Evolutionary conservation across 257 asterid genomes (phyloP).

Genomic region (Solanum piurae): DNA sequence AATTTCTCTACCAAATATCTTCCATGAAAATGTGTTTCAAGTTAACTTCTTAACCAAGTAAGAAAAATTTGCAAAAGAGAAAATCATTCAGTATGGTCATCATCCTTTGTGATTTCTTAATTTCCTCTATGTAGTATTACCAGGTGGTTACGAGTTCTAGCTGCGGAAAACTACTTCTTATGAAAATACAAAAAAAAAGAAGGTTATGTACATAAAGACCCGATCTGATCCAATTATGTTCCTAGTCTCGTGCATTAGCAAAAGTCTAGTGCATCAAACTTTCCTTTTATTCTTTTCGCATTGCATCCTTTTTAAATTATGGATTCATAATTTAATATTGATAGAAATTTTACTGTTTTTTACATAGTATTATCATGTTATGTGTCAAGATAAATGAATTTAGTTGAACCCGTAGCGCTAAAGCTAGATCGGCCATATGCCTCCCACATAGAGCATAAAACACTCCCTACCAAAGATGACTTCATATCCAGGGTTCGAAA

Average conservation of each 20-base stretch:
- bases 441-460: neutral
- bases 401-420: neutral
- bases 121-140: neutral
- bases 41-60: neutral
- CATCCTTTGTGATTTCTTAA: neutral
- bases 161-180: neutral
- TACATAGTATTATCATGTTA: neutral
- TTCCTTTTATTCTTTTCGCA: neutral
- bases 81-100: neutral
- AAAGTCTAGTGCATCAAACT: neutral
- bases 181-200: neutral
- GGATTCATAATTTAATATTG: neutral
- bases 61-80: neutral
- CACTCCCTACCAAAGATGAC: neutral
- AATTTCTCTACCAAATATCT: neutral
- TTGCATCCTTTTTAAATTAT: neutral
- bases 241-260: neutral
- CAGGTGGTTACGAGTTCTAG: neutral
- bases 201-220: neutral
- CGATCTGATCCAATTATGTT: neutral
- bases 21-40: neutral
- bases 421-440: neutral
- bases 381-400: neutral
- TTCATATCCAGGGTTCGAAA: accelerated
- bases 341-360: neutral